These are phyloP conservation scores for Cokeromyces recurvatus DNA, from an alignment of 371 early-diverging fungal genomes.

Conservation along the genomic window DNA sequence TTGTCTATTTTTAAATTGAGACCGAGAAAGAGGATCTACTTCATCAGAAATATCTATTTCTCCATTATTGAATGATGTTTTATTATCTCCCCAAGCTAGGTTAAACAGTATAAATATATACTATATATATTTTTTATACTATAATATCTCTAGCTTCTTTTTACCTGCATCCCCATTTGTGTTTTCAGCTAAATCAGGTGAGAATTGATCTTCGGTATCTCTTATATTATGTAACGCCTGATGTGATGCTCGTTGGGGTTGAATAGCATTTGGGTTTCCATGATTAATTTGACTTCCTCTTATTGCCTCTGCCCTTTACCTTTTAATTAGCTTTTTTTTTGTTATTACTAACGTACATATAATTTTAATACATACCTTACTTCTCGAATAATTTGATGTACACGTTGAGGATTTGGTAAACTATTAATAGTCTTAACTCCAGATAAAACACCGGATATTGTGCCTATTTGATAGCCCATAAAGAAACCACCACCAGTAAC, in stretches of 20 bases:
- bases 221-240: conserved; percentile 5
- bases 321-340: no score
- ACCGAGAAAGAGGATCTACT: no score
- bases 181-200: conserved; percentile 8
- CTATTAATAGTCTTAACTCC: conserved; percentile 37
- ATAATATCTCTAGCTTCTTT: no score
- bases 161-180: not conserved
- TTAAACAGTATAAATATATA: no score
- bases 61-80: not conserved
- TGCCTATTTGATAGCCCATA: conserved; percentile 44
- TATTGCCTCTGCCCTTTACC: not conserved
- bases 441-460: conserved; percentile 38
- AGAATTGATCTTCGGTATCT: conserved; percentile 7
- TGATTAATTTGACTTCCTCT: conserved; percentile 1
- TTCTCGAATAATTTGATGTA: conserved; percentile 33
- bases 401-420: conserved; percentile 36
- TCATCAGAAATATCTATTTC: no score
- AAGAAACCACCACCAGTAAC: conserved; percentile 40
- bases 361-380: conserved; percentile 44
- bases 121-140: no score
- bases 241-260: conserved; percentile 4
- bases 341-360: no score
- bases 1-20: no score
- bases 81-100: no score
- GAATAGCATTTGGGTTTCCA: not conserved